Evolutionary conservation across 768 basidiomycete genomes (phyloP).

Genomic region (Boletus rubescentipes): DNA sequence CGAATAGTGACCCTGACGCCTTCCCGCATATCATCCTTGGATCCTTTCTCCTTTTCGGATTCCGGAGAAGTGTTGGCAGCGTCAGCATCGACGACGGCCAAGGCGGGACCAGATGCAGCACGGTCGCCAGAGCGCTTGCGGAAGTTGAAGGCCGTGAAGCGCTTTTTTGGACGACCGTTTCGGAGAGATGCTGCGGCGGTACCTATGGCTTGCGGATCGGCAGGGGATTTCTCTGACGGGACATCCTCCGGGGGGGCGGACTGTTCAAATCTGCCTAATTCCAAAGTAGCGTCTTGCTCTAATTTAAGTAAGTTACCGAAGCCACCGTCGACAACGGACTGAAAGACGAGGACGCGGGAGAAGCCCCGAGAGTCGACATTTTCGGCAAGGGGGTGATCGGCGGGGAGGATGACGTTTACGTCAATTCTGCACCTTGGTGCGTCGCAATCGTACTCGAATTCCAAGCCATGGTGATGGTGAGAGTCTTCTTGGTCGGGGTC

Average conservation of each 20-base stretch:
- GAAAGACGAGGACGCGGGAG: slow-evolving; percentile 37
- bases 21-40: slow-evolving; percentile 49
- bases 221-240: slow-evolving; percentile 12
- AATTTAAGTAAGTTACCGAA: slow-evolving; percentile 74
- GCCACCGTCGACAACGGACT: slow-evolving; percentile 70
- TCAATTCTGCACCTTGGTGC: slow-evolving; percentile 81
- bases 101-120: slow-evolving; percentile 70
- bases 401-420: slow-evolving; percentile 70
- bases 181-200: slow-evolving; percentile 16
- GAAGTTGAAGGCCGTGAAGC: slow-evolving; percentile 70
- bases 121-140: slow-evolving; percentile 53
- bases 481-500: slow-evolving; percentile 45
- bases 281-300: slow-evolving; percentile 76
- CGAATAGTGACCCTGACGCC: slow-evolving; percentile 80
- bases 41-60: slow-evolving; percentile 42
- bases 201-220: slow-evolving; percentile 8
- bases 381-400: slow-evolving; percentile 56
- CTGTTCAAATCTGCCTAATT: slow-evolving; percentile 73
- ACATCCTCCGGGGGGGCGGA: slow-evolving; percentile 1
- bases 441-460: slow-evolving; percentile 92
- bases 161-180: slow-evolving; percentile 39
- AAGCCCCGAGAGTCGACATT: slow-evolving; percentile 35
- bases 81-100: slow-evolving; percentile 76
- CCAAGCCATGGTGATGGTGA: slow-evolving; percentile 72
- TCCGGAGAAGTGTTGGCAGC: slow-evolving; percentile 32